These are phyloP conservation scores for Quercus wislizeni DNA, from an alignment of 306 rosid genomes.

Conservation along the genomic window DNA sequence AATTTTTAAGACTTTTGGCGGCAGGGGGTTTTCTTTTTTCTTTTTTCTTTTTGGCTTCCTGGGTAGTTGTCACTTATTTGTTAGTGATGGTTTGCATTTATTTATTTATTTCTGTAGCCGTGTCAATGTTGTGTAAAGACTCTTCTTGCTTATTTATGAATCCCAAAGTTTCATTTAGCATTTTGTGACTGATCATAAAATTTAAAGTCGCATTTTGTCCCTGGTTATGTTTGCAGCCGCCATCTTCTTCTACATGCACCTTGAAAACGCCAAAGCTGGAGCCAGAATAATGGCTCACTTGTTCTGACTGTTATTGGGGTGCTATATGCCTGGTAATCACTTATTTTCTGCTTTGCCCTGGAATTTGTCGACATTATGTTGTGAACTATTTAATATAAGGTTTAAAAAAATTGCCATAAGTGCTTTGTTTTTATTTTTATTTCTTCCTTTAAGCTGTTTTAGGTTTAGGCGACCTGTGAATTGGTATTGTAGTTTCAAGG, in stretches of 20 bases:
- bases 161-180: not conserved
- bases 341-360: slow-evolving; percentile 6
- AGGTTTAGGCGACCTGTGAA: not conserved
- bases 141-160: not conserved
- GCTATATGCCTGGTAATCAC: not conserved
- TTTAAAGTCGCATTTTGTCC: not conserved
- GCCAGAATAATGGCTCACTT: not conserved
- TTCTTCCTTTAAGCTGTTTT: not conserved
- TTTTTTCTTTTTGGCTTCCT: not conserved
- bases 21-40: too few species aligned
- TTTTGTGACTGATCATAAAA: not conserved
- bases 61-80: not conserved
- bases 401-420: not conserved
- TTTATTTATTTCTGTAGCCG: not conserved
- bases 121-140: not conserved
- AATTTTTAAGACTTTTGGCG: too few species aligned
- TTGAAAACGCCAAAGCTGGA: slow-evolving; percentile 11
- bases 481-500: not conserved
- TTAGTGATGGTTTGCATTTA: not conserved
- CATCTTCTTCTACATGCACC: not conserved
- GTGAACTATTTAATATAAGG: not conserved
- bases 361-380: not conserved
- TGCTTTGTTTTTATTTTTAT: not conserved
- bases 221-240: slow-evolving; percentile 1
- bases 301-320: not conserved